Evolutionary conservation across 169 alveolate species (phyloP).

Genomic region (Neospora caninum): DNA sequence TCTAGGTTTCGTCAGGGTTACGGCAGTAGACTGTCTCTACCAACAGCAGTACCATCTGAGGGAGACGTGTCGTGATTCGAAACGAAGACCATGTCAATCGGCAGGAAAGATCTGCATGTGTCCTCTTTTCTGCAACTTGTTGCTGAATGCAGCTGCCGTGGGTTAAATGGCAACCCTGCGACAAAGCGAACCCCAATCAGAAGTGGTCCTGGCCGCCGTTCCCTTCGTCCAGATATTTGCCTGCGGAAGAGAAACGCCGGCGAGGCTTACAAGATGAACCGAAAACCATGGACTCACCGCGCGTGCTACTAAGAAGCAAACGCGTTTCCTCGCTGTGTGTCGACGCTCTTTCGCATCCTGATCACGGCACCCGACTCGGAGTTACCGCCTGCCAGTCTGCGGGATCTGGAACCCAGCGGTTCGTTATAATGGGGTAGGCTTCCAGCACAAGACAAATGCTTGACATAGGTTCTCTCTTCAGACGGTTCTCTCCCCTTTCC

Average conservation of each 20-base stretch:
- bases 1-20: too few relatives aligned
- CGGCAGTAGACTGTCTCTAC: too few relatives aligned
- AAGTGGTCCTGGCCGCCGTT: constrained; percentile 38
- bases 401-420: too few relatives aligned
- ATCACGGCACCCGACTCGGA: neutral
- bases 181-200: neutral
- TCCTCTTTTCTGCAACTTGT: neutral
- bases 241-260: neutral
- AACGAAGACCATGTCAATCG: too few relatives aligned
- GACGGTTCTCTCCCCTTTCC: too few relatives aligned
- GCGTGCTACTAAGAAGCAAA: neutral
- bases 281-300: neutral
- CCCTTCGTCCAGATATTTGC: neutral
- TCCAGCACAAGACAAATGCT: too few relatives aligned
- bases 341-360: neutral
- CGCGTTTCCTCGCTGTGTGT: neutral
- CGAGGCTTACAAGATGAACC: neutral
- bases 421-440: too few relatives aligned
- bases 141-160: neutral
- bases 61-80: too few relatives aligned
- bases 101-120: neutral
- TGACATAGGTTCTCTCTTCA: too few relatives aligned
- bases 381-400: constrained; percentile 26
- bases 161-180: constrained; percentile 19
- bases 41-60: too few relatives aligned